Evolutionary conservation across 495 filamentous ascomycete species (phyloP).

Genomic region (Rostrohypoxylon terebratum): DNA sequence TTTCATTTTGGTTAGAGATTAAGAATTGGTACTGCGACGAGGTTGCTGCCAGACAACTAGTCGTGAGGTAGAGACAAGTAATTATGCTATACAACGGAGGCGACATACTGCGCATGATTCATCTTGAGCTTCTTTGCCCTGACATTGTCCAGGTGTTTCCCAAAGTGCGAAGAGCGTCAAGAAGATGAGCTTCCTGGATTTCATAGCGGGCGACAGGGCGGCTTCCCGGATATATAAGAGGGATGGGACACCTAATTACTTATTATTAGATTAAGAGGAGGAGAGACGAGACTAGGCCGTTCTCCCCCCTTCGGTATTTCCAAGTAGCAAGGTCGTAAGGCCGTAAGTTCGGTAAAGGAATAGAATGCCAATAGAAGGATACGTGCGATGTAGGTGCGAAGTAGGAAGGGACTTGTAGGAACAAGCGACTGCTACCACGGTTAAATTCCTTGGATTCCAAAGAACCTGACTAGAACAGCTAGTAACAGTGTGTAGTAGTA

Average conservation of each 20-base stretch:
- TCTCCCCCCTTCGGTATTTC: slow-evolving; percentile 36
- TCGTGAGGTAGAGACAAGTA: slow-evolving; percentile 39
- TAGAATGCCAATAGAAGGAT: slow-evolving; percentile 8
- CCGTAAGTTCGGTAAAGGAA: slow-evolving; percentile 7
- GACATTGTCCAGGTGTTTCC: slow-evolving; percentile 62
- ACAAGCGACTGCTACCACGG: slow-evolving; percentile 32
- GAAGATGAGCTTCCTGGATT: slow-evolving; percentile 75
- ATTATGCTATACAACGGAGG: slow-evolving; percentile 39
- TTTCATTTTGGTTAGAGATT: slow-evolving; percentile 54
- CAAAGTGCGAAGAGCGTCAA: slow-evolving; percentile 81
- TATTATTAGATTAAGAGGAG: slow-evolving; percentile 39
- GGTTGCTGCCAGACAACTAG: slow-evolving; percentile 40
- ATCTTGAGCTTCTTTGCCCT: slow-evolving; percentile 53
- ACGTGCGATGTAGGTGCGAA: slow-evolving; percentile 22
- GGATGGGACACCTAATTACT: slow-evolving; percentile 35
- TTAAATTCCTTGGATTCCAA: slow-evolving; percentile 47
- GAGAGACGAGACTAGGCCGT: slow-evolving; percentile 31
- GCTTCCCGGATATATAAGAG: slow-evolving; percentile 36
- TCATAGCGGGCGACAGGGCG: slow-evolving; percentile 64
- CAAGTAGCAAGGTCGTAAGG: background rate
- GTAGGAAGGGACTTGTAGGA: slow-evolving; percentile 23
- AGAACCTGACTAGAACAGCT: background rate
- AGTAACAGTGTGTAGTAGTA: background rate
- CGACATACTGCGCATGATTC: slow-evolving; percentile 62
- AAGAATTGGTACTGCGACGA: slow-evolving; percentile 40